Base-by-base conservation (phyloP, 2,329 filamentous ascomycete species). In the Penicillium sp. region DNA sequence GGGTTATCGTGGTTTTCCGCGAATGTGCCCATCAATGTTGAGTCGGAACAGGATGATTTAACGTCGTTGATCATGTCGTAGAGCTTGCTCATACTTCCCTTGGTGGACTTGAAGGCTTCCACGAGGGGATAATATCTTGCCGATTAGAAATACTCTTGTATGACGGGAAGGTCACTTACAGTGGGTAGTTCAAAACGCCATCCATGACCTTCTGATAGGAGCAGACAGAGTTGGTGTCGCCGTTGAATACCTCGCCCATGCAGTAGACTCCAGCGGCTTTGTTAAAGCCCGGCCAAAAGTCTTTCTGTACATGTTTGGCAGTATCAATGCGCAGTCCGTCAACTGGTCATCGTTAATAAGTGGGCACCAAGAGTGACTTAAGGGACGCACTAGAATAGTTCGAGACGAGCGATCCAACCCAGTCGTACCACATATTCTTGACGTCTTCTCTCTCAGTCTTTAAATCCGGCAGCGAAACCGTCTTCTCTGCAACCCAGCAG, bases 1-100 rank as follows among this genome's bases (percentile, higher is more conserved):
- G 70, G 52, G 32, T 75, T 68, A 54, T 80, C 77, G 50, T 80
- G 76, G 55, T 79, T 80, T 51, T 79, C 76, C 6, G 74, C 56
- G 47, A 80, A 80, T 0, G 65, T 69, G 3, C 67, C 73, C 10
- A 77, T 57, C 11, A 44, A 15, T 66, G 59, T 4, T 3, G 37
- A 35, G 20, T 44, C 41, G 1, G 33, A 66, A 57, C 4, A 71
- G 61, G 48, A 77, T 13, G 38, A 43, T 10, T 40, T 44, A 3
- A 44, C 32, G 3, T 17, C 40, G 29, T 33, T 32, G 16, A 62
- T 51, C 34, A 51, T 50, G 15, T 50, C n/a, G 34, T 37, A 40
- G n/a, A 44, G 37, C 13, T 17, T 33, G 25, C 30, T 42, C 7
- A 55, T 50, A 20, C 44, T 51, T 20, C 58, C 60, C 14, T 61